phyloP scores from a whole-genome alignment of 1,284 basidiomycete genomes.

The Cutaneotrichosporon dermatis region DNA sequence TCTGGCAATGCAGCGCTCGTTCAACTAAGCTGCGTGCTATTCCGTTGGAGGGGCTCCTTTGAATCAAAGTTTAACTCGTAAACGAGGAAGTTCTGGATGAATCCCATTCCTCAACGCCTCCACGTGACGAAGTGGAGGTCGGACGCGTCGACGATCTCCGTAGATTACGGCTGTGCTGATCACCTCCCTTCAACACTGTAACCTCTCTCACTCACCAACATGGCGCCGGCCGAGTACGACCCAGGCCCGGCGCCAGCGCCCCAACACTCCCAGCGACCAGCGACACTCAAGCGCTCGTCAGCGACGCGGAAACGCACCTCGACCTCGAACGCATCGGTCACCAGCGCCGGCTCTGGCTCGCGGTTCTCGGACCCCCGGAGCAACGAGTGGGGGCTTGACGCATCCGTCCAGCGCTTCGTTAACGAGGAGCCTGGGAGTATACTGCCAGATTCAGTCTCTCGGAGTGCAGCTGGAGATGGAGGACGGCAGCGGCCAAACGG shows the following conservation, averaged over 20 bases:
- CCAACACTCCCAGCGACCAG: neutral
- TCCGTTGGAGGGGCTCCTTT: too few relatives aligned
- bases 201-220: neutral
- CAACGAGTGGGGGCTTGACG: neutral
- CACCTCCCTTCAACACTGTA: neutral
- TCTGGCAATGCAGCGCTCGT: too few relatives aligned
- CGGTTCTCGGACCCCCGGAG: neutral
- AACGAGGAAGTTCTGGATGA: too few relatives aligned
- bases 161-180: neutral
- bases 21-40: too few relatives aligned
- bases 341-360: neutral
- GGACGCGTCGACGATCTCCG: too few relatives aligned
- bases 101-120: too few relatives aligned
- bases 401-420: neutral
- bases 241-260: neutral
- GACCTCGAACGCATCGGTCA: neutral
- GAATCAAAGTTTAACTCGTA: too few relatives aligned
- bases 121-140: too few relatives aligned
- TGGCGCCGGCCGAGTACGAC: neutral
- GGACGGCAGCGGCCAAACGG: neutral
- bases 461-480: too few relatives aligned
- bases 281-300: neutral
- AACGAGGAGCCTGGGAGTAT: too few relatives aligned
- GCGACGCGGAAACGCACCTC: neutral
- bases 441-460: too few relatives aligned